Base-by-base conservation (phyloP, 495 filamentous ascomycete species). In the Bryoglossum gracile region DNA sequence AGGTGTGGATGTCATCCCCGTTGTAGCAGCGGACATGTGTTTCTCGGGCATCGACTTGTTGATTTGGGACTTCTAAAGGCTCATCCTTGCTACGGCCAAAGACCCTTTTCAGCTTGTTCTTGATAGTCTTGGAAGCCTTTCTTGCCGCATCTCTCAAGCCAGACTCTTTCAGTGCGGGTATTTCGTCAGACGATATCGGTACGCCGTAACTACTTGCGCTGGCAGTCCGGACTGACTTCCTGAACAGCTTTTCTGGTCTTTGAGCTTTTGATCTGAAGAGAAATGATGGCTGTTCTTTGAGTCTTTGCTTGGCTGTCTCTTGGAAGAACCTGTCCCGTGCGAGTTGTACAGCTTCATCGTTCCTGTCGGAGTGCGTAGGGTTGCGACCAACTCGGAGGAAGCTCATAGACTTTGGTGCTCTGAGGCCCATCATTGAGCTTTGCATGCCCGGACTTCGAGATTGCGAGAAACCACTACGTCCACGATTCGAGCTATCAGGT, bases 51-150 rank as follows among this genome's bases (percentile, higher is more conserved):
- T 74, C 68, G 22, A 78, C 67, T 45, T 75, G 72, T 46, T 81
- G 76, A 18, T 53, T 64, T 13, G 73, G 76, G 36, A 75, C 51
- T 2, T 53, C 53, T 2, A 65, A 46, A 10, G 66, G 59, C 9
- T 65, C 63, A 3, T 68, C 55, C 33, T 70, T 74, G 9, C 53
- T 61, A 41, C 65, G 69, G 4, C 55, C 51, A 3, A 76, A 70
- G 30, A 66, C 69, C 32, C 64, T 68, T 52, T 86, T 81, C 4
- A 87, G 68, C 35, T 75, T 80, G 32, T 72, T 72, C 54, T 78
- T 85, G 54, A 88, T 67, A 1, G 73, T 74, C 17, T 65, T 68
- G 0, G 83, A 86, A 9, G 81, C 71, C 16, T 73, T 76, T 38
- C 82, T 74, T 6, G 80, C 76, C 59, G 68, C 77, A 3, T 56